These are phyloP conservation scores for Platanthera zijinensis DNA, from an alignment of 106 monocot genomes.

Conservation along the genomic window DNA sequence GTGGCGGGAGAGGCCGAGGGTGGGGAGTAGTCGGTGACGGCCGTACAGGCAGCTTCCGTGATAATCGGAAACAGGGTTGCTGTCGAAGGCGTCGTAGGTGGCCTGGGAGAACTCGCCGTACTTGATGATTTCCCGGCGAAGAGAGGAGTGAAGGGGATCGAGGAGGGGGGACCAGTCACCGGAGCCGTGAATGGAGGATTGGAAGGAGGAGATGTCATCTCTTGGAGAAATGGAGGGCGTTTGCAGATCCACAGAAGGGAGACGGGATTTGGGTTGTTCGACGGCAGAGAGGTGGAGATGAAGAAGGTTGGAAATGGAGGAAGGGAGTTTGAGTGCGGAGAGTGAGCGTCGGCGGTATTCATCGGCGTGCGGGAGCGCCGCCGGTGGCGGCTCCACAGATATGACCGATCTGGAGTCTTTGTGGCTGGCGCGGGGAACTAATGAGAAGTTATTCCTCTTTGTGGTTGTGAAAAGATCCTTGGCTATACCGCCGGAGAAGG, in stretches of 20 bases:
- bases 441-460: too few species aligned
- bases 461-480: too few species aligned
- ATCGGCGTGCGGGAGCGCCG: neutral
- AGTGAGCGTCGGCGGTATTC: neutral
- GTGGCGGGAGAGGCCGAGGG: slow-evolving; percentile 25
- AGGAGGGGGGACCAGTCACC: slow-evolving; percentile 46
- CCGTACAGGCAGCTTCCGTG: slow-evolving; percentile 54
- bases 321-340: slow-evolving; percentile 1
- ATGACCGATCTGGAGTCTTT: too few species aligned
- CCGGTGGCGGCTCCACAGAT: too few species aligned
- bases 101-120: slow-evolving; percentile 76
- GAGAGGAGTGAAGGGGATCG: slow-evolving; percentile 54
- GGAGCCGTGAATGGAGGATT: slow-evolving; percentile 33
- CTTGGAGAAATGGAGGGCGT: slow-evolving; percentile 30
- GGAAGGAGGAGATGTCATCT: slow-evolving; percentile 44
- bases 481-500: too few species aligned
- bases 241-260: neutral
- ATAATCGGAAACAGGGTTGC: slow-evolving; percentile 34
- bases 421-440: too few species aligned
- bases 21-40: slow-evolving; percentile 24
- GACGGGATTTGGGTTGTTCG: neutral
- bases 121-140: slow-evolving; percentile 65
- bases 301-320: slow-evolving; percentile 19
- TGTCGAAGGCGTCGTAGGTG: slow-evolving; percentile 78
- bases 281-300: slow-evolving; percentile 6